A percentile compares a stretch with the other conserved stretches of the same genome.
These are phyloP conservation scores for Tieghemostelium lacteum DNA, from an alignment of 78 protist species.

Conservation along the genomic window DNA sequence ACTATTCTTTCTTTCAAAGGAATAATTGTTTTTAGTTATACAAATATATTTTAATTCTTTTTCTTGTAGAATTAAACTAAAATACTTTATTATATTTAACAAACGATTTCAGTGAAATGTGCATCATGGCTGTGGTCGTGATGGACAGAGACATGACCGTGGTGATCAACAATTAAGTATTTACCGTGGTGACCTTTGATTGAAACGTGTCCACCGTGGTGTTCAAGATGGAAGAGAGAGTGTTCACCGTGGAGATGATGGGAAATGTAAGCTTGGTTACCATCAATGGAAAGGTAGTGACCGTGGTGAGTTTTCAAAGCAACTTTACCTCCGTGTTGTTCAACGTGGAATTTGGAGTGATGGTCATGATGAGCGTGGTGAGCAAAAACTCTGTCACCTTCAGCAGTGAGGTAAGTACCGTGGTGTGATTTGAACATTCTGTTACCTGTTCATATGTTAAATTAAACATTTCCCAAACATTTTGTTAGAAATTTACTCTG, in stretches of 20 bases:
- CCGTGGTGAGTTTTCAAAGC: conserved; percentile 6
- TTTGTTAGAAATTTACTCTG: not conserved
- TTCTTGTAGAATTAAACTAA: too few relatives aligned
- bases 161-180: conserved; percentile 5
- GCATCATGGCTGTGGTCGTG: not conserved
- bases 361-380: conserved; percentile 13
- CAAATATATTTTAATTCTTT: too few relatives aligned
- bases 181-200: conserved; percentile 13
- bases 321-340: conserved; percentile 1
- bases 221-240: conserved; percentile 9
- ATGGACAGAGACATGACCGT: not conserved
- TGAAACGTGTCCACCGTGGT: not conserved
- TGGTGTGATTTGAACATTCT: conserved; percentile 17
- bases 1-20: too few relatives aligned
- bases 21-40: too few relatives aligned
- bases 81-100: too few relatives aligned
- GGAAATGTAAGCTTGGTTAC: conserved; percentile 7
- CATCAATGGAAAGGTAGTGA: conserved; percentile 11
- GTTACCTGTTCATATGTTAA: not conserved
- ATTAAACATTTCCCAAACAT: not conserved
- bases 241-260: conserved; percentile 18
- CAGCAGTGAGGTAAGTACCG: conserved; percentile 4
- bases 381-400: not conserved
- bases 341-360: conserved; percentile 3
- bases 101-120: not conserved